Evolutionary conservation across 164 flowering plant species (phyloP), one percentile per base, ranked within the genome.

Genomic region (Magnolia changhungtana): DNA sequence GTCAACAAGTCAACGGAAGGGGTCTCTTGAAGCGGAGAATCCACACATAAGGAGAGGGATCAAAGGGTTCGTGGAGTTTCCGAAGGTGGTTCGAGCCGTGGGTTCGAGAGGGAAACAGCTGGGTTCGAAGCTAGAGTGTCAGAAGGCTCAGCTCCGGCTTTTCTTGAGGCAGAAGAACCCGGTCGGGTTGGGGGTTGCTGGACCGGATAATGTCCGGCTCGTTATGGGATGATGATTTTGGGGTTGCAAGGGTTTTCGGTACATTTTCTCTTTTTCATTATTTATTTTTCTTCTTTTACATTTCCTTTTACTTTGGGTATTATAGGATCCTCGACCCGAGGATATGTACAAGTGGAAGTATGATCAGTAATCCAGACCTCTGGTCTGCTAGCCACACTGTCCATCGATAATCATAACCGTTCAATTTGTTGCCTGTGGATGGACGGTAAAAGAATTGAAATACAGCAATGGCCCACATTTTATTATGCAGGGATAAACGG

Each of bases 71-170:
- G 98, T 95, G 1, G 98, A 95, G 68, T 95, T 94, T 65, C 94
- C 91, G 0, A 85, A 85, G 75, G 96, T 87, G 24, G 86, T 94
- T 75, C 74, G 88, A 80, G 89, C 90, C 11, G 88, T 81, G 27
- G 88, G 92, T 52, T 86, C 91, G 6, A 89, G 81, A 72, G 86
- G 84, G 45, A 83, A 84, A 77, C 87, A 81, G 72, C 76, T 86
- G 85, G 92, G 89, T 5, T 80, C 89, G 24, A 90, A 88, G 82
- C 59, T 89, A 76, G 94, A 92, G 84, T 89, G 92, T 61, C 96
- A 92, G 74, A 92, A 86, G 83, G 88, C 92, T 79, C 97, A 90
- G 76, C 83, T 94, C 1, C 84, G 84, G 75, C 83, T 88, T 79
- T 73, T 92, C 10, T 84, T 91, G 50, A 89, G 87, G 76, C 96